Evolutionary conservation across 2,329 filamentous ascomycete species (phyloP).

Genomic region (Aspergillus ustus): DNA sequence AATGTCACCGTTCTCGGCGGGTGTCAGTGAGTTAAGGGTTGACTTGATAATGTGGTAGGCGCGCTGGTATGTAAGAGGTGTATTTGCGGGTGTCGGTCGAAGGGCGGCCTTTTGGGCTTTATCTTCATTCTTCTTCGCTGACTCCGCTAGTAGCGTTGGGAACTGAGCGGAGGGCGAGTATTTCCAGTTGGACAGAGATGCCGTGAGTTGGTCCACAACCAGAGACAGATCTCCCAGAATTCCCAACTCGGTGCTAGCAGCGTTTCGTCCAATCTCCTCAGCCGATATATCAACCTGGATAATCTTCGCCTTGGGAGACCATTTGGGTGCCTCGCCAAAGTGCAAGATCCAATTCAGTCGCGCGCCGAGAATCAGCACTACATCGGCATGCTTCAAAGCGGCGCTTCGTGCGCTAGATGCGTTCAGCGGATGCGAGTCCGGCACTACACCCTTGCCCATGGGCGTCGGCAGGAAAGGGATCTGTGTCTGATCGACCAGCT

Average conservation of each 20-base stretch:
- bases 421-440: constrained; percentile 59
- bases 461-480: constrained; percentile 63
- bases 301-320: constrained; percentile 55
- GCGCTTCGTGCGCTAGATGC: constrained; percentile 58
- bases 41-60: constrained; percentile 59
- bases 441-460: constrained; percentile 63
- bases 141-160: constrained; percentile 36
- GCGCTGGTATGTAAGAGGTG: constrained; percentile 56
- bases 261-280: constrained; percentile 60
- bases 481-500: constrained; percentile 52
- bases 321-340: constrained; percentile 60
- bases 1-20: constrained; percentile 51
- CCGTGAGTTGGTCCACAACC: constrained; percentile 53
- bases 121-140: constrained; percentile 52
- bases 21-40: constrained; percentile 53
- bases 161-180: constrained; percentile 43
- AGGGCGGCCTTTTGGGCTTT: constrained; percentile 50
- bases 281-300: constrained; percentile 61
- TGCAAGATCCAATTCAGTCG: constrained; percentile 64
- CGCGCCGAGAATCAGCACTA: constrained; percentile 60
- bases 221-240: constrained; percentile 58
- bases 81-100: constrained; percentile 34
- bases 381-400: constrained; percentile 59
- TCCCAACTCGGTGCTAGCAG: constrained; percentile 52
- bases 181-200: constrained; percentile 50